These are phyloP conservation scores for Nicotiana rustica DNA, from an alignment of 305 asterid species.

Conservation along the genomic window DNA sequence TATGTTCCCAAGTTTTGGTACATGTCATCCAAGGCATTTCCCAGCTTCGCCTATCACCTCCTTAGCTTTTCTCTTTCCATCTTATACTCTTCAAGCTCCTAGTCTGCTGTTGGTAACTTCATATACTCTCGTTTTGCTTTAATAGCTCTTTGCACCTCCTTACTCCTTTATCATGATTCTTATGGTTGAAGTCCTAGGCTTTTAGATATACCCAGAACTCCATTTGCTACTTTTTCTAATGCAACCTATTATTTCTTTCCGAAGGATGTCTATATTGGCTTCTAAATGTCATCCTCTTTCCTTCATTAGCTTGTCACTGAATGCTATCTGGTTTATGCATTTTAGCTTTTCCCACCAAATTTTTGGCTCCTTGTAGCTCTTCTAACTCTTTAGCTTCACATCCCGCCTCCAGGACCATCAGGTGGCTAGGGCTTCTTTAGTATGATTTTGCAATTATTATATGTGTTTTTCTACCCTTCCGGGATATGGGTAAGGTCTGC, in stretches of 20 bases:
- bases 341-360: background rate
- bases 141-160: slow-evolving; percentile 17
- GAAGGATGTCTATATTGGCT: background rate
- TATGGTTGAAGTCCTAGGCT: background rate
- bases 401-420: background rate
- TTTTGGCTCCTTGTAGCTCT: background rate
- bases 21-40: slow-evolving; percentile 4
- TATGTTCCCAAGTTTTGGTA: background rate
- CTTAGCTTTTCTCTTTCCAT: background rate
- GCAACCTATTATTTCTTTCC: background rate
- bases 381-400: slow-evolving; percentile 23
- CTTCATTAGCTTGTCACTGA: background rate
- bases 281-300: background rate
- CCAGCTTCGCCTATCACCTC: background rate
- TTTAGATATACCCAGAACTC: background rate
- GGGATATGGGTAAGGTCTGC: too few species aligned
- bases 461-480: too few species aligned
- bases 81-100: background rate
- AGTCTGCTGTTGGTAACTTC: background rate
- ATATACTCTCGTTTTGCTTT: background rate
- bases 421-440: background rate
- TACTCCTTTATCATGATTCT: background rate
- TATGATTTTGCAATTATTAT: slow-evolving; percentile 13
- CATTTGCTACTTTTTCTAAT: background rate
- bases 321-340: slow-evolving; percentile 18